Percentiles rank a stretch among this genome's conserved stretches.
Conservation (phyloP, 805 yeast species). For the Metschnikowia kofuensis region DNA sequence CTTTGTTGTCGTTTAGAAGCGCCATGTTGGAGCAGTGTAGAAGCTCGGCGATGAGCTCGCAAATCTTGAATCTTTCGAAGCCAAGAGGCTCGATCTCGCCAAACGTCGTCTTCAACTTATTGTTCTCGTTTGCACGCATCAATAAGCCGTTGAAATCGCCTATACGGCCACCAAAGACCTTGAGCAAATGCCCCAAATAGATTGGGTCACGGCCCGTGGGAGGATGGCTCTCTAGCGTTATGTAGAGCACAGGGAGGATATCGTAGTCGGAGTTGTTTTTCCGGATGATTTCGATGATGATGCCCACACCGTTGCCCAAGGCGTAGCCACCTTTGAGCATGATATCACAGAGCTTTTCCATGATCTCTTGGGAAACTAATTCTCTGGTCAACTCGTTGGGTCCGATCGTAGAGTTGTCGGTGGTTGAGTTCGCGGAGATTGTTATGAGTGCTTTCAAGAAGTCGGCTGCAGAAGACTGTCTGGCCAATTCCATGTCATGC, state of each 20-base stretch:
- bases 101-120: slow-evolving; percentile 23
- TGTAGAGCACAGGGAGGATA: slow-evolving; percentile 42
- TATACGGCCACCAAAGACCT: slow-evolving; percentile 39
- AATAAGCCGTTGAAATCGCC: slow-evolving; percentile 36
- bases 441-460: slow-evolving; percentile 45
- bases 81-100: slow-evolving; percentile 41
- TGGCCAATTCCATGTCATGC: slow-evolving; percentile 22
- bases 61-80: slow-evolving; percentile 44
- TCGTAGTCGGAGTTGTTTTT: slow-evolving; percentile 47
- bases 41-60: slow-evolving; percentile 46
- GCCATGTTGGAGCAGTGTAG: slow-evolving; percentile 49
- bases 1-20: slow-evolving; percentile 42
- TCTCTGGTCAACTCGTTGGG: slow-evolving; percentile 47
- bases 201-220: slow-evolving; percentile 49
- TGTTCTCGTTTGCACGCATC: slow-evolving; percentile 20
- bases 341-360: slow-evolving; percentile 33
- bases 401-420: slow-evolving; percentile 45
- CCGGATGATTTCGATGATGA: slow-evolving; percentile 44
- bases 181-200: slow-evolving; percentile 41
- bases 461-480: slow-evolving; percentile 44
- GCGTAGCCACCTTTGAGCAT: slow-evolving; percentile 48
- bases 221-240: slow-evolving; percentile 44
- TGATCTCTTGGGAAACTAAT: slow-evolving; percentile 37
- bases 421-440: slow-evolving; percentile 44
- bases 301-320: slow-evolving; percentile 48